Conservation (phyloP, 2,329 filamentous ascomycete species). For the Aspergillus amoenus region DNA sequence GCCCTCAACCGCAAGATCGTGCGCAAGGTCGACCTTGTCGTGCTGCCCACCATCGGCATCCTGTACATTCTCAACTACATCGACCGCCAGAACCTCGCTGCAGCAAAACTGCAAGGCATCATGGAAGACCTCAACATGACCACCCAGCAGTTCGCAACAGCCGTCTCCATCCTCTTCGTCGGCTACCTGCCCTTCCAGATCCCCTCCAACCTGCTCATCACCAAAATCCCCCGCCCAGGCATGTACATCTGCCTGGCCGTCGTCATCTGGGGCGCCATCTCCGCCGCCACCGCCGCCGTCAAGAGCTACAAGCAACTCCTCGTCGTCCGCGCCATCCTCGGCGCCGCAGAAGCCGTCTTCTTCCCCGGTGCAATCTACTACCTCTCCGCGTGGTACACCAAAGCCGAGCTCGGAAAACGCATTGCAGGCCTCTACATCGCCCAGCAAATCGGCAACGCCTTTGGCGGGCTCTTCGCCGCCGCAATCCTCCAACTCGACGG, state of each 20-base stretch:
- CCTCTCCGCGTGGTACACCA: conserved; percentile 44
- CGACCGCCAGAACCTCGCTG: conserved; percentile 39
- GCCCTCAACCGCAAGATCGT: conserved; percentile 24
- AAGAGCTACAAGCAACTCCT: conserved; percentile 57
- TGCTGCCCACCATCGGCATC: conserved; percentile 35
- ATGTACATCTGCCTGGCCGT: conserved; percentile 56
- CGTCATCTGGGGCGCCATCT: conserved; percentile 61
- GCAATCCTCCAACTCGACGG: conserved; percentile 26
- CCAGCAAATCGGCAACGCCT: conserved; percentile 27
- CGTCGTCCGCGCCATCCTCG: conserved; percentile 57
- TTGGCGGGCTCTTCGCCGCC: conserved; percentile 28
- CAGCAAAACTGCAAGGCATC: conserved; percentile 43
- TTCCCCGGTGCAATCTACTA: conserved; percentile 49
- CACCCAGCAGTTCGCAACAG: conserved; percentile 34
- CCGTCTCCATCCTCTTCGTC: conserved; percentile 28
- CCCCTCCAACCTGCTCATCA: conserved; percentile 52
- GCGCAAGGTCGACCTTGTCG: conserved; percentile 31
- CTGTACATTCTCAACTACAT: conserved; percentile 45
- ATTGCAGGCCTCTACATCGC: conserved; percentile 32
- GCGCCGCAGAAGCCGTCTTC: conserved; percentile 63
- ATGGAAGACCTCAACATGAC: conserved; percentile 41
- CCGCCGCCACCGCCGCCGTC: conserved; percentile 55
- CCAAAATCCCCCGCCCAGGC: conserved; percentile 50
- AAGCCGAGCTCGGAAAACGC: conserved; percentile 30
- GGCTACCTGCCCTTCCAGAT: conserved; percentile 36